phyloP scores from a whole-genome alignment of 495 filamentous ascomycete species.

The Amniculicola lignicola region DNA sequence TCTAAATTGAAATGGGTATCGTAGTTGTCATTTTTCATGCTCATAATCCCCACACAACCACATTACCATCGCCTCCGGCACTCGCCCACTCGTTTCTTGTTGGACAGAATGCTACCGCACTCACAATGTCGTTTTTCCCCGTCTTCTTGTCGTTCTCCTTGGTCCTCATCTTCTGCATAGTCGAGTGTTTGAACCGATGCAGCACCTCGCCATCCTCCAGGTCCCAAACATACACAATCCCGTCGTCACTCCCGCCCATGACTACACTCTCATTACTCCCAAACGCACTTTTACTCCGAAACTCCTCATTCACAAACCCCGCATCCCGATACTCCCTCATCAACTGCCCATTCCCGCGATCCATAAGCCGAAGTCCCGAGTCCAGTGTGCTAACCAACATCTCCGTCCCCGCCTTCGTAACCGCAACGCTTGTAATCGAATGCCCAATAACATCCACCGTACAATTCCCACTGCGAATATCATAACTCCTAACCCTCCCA shows the following conservation, averaged over 20 bases:
- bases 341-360: slow-evolving; percentile 68
- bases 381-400: slow-evolving; percentile 76
- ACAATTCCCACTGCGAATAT: slow-evolving; percentile 75
- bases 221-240: slow-evolving; percentile 84
- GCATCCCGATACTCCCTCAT: slow-evolving; percentile 62
- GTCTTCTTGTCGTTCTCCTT: slow-evolving; percentile 30
- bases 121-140: slow-evolving; percentile 55
- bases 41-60: slow-evolving; percentile 35
- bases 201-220: slow-evolving; percentile 70
- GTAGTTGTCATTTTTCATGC: slow-evolving; percentile 9
- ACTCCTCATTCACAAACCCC: slow-evolving; percentile 37
- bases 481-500: slow-evolving; percentile 77
- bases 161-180: slow-evolving; percentile 12
- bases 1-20: slow-evolving; percentile 20
- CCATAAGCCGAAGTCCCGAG: slow-evolving; percentile 73
- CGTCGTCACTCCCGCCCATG: slow-evolving; percentile 78
- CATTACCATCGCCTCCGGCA: slow-evolving; percentile 55
- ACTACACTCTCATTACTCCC: slow-evolving; percentile 66
- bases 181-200: slow-evolving; percentile 37
- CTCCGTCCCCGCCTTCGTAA: slow-evolving; percentile 69
- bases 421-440: slow-evolving; percentile 62
- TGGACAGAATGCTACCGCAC: slow-evolving; percentile 63
- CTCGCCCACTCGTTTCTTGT: slow-evolving; percentile 62
- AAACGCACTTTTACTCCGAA: slow-evolving; percentile 38
- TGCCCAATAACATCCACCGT: slow-evolving; percentile 69